Evolutionary conservation across 176 grass and related monocot genomes (phyloP).

Genomic region (Microstegium vimineum): DNA sequence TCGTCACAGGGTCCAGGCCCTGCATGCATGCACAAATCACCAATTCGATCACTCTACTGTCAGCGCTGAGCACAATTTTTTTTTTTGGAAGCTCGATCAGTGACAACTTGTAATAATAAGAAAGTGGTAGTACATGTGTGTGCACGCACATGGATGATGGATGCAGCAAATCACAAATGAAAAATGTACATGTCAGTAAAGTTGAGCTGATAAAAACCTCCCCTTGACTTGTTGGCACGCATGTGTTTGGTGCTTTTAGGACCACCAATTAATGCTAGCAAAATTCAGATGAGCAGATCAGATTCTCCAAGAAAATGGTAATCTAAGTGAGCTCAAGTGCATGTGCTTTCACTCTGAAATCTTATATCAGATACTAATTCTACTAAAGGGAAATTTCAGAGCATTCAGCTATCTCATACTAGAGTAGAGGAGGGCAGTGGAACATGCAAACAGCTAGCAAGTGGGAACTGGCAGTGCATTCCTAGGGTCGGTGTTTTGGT

Average conservation of each 20-base stretch:
- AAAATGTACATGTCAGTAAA: background rate
- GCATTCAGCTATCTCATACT: background rate
- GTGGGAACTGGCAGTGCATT: background rate
- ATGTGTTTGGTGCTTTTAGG: constrained; percentile 31
- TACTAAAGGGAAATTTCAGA: background rate
- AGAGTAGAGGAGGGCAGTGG: background rate
- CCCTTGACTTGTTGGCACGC: constrained; percentile 23
- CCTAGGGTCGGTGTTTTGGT: constrained; percentile 8
- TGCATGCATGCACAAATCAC: background rate
- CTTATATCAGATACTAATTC: background rate
- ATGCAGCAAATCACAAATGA: background rate
- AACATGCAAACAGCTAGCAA: constrained; percentile 20
- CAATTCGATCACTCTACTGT: background rate
- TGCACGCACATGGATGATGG: background rate
- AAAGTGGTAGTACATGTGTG: background rate
- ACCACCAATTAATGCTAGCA: background rate
- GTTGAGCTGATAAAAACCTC: constrained; percentile 18
- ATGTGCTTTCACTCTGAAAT: background rate
- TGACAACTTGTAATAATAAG: background rate
- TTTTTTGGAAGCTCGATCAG: background rate
- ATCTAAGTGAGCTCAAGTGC: background rate
- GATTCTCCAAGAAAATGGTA: constrained; percentile 16
- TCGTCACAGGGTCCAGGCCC: constrained; percentile 86
- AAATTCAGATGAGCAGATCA: background rate
- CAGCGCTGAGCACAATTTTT: background rate